These are phyloP conservation scores for Pterula multifida DNA, from an alignment of 1,284 basidiomycete genomes.

Conservation along the genomic window DNA sequence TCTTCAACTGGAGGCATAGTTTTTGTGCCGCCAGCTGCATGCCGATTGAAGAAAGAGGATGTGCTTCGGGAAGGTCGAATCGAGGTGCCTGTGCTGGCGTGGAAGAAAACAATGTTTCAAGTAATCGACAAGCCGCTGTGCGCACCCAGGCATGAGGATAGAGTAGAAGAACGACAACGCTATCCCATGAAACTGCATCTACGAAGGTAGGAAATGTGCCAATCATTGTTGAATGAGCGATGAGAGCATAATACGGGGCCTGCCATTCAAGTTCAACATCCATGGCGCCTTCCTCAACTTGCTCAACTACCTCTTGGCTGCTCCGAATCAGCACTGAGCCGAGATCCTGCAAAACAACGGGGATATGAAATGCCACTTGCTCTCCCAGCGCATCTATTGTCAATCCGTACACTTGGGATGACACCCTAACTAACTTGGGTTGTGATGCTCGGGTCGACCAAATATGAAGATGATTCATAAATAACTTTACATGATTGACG, in stretches of 20 bases:
- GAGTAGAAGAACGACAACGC: conserved; percentile 57
- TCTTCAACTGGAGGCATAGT: conserved; percentile 72
- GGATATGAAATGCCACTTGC: conserved; percentile 35
- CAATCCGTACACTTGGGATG: conserved; percentile 75
- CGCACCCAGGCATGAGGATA: conserved; percentile 96
- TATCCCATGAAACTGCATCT: conserved; percentile 47
- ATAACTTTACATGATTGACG: conserved; percentile 41
- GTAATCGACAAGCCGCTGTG: conserved; percentile 65
- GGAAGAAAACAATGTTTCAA: conserved; percentile 61
- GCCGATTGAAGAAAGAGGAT: conserved; percentile 33
- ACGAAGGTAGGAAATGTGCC: conserved; percentile 42
- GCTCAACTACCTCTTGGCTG: conserved; percentile 23
- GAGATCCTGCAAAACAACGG: conserved; percentile 50
- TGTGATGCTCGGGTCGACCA: conserved; percentile 69
- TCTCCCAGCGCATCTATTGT: conserved; percentile 54
- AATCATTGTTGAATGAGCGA: conserved; percentile 53
- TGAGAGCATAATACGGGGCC: conserved; percentile 72
- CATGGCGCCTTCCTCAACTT: conserved; percentile 32
- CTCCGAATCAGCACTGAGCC: conserved; percentile 37
- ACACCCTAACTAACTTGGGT: conserved; percentile 54
- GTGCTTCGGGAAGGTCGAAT: conserved; percentile 18
- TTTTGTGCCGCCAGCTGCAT: conserved; percentile 71
- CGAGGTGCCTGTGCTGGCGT: conserved; percentile 29
- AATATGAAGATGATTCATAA: conserved; percentile 64
- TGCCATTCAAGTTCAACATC: conserved; percentile 67